Evolutionary conservation across 257 asterid genomes (phyloP).

Genomic region (Misopates orontium): DNA sequence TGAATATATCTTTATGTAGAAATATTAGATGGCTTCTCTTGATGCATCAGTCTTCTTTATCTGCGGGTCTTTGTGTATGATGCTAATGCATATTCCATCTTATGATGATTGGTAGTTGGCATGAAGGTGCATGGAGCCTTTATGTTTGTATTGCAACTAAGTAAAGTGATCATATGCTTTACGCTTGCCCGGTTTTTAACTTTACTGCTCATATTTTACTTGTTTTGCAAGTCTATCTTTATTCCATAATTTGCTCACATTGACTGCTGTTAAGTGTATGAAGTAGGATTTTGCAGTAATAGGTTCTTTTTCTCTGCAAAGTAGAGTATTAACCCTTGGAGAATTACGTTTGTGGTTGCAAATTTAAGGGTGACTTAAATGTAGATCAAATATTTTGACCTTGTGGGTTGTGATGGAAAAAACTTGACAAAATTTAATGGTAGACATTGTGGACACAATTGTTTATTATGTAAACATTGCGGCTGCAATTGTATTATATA

Average conservation of each 20-base stretch:
- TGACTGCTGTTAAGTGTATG: background rate
- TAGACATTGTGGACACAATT: too few species aligned
- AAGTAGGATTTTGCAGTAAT: background rate
- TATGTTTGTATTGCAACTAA: slow-evolving; percentile 28
- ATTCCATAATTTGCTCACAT: background rate
- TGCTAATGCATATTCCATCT: slow-evolving; percentile 20
- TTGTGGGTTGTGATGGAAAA: too few species aligned
- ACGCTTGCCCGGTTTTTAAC: slow-evolving; percentile 28
- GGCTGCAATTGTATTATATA: too few species aligned
- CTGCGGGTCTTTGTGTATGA: slow-evolving; percentile 25
- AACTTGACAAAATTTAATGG: too few species aligned
- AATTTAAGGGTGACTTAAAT: too few species aligned
- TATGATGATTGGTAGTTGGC: slow-evolving; percentile 33
- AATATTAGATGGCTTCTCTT: slow-evolving; percentile 32
- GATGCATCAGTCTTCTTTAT: slow-evolving; percentile 25
- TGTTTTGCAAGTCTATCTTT: slow-evolving; percentile 31
- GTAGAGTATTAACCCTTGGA: background rate
- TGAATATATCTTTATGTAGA: slow-evolving; percentile 27
- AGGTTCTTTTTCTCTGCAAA: background rate
- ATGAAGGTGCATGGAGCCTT: slow-evolving; percentile 30
- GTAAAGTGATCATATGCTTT: slow-evolving; percentile 30
- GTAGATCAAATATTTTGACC: too few species aligned
- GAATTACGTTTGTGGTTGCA: too few species aligned
- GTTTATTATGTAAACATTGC: too few species aligned
- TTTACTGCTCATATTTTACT: slow-evolving; percentile 30